These are phyloP conservation scores for Globisporangium orthogonon DNA, from an alignment of 352 stramenopile species.

Conservation along the genomic window DNA sequence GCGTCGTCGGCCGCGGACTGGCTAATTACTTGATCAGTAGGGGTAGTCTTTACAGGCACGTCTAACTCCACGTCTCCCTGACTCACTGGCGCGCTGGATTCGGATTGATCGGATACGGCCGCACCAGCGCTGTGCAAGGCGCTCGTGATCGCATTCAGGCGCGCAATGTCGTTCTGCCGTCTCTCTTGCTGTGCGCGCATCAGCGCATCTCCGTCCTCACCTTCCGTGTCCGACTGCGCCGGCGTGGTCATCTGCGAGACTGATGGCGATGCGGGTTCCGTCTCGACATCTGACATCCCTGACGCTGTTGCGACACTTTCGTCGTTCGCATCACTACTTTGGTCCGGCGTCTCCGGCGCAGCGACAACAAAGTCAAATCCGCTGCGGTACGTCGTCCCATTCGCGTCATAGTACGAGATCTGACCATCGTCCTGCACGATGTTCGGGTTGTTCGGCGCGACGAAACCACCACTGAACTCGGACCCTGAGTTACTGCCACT, in stretches of 20 bases:
- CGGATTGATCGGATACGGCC: background rate
- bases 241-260: conserved; percentile 69
- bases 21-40: background rate
- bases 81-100: background rate
- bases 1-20: conserved; percentile 2
- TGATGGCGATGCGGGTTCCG: conserved; percentile 42
- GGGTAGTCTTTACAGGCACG: background rate
- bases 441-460: conserved; percentile 52
- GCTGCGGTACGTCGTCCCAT: conserved; percentile 56
- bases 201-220: conserved; percentile 23
- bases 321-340: background rate
- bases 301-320: conserved; percentile 2
- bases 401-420: conserved; percentile 64
- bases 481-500: conserved; percentile 1
- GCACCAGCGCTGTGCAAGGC: conserved; percentile 13
- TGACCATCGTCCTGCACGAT: conserved; percentile 28
- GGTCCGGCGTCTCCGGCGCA: background rate
- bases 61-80: background rate
- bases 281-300: conserved; percentile 48
- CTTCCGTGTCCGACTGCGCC: conserved; percentile 57
- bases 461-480: conserved; percentile 27
- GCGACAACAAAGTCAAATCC: conserved; percentile 45
- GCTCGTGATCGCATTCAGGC: conserved; percentile 24
- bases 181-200: conserved; percentile 21
- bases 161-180: conserved; percentile 17